Evolutionary conservation across 164 flowering plant species (phyloP).

Genomic region (Piper longum): DNA sequence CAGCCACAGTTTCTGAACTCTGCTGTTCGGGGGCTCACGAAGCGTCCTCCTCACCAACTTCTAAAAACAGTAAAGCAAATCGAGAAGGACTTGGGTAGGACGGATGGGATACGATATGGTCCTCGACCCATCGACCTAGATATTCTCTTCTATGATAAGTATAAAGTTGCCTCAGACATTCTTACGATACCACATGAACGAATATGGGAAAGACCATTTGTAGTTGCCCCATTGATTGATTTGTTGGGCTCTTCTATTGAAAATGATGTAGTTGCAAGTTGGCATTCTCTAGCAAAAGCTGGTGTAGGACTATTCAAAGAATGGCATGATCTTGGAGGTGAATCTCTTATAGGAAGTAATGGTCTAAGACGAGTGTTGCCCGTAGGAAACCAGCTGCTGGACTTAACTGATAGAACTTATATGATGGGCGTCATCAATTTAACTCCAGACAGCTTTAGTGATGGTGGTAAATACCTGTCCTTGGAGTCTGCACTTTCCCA

Average conservation of each 20-base stretch:
- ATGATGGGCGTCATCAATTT: constrained; percentile 83
- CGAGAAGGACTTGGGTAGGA: constrained; percentile 75
- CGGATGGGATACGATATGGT: constrained; percentile 78
- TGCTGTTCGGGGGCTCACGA: constrained; percentile 68
- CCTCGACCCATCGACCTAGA: constrained; percentile 92
- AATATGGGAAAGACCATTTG: constrained; percentile 93
- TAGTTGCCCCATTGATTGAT: constrained; percentile 79
- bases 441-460: constrained; percentile 94
- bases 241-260: constrained; percentile 50
- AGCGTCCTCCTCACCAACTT: constrained; percentile 69
- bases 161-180: constrained; percentile 36
- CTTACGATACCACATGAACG: constrained; percentile 82
- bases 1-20: constrained; percentile 91
- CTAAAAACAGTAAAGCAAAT: constrained; percentile 58
- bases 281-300: constrained; percentile 61
- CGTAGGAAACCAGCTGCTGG: constrained; percentile 45
- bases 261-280: constrained; percentile 42
- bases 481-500: constrained; percentile 65
- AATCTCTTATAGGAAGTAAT: constrained; percentile 53
- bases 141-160: constrained; percentile 73
- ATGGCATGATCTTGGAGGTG: constrained; percentile 82
- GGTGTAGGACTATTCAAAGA: constrained; percentile 43
- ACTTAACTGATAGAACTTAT: constrained; percentile 37
- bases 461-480: constrained; percentile 70
- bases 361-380: constrained; percentile 75